phyloP scores from a whole-genome alignment of 1,139 yeast species.

The Zygotorulaspora mrakii region DNA sequence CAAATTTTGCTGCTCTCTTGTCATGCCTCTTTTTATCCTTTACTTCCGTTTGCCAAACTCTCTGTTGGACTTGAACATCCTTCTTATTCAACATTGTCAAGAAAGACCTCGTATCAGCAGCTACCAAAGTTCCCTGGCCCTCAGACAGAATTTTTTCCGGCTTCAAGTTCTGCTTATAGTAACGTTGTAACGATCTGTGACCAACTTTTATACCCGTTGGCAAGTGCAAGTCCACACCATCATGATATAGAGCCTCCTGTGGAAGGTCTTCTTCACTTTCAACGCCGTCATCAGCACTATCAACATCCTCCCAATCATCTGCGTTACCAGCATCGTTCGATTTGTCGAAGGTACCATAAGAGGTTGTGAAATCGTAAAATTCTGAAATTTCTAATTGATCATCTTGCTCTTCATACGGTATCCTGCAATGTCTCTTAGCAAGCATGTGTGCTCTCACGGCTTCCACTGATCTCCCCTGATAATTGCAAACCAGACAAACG shows the following conservation, averaged over 20 bases:
- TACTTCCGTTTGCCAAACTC: conserved; percentile 71
- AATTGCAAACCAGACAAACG: conserved; percentile 79
- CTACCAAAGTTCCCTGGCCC: conserved; percentile 91
- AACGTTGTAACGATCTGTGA: conserved; percentile 81
- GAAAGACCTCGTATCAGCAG: conserved; percentile 84
- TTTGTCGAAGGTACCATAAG: conserved; percentile 46
- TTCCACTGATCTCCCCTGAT: conserved; percentile 80
- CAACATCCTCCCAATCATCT: conserved; percentile 42
- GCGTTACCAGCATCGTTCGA: conserved; percentile 40
- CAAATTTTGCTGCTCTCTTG: conserved; percentile 73
- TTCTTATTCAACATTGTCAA: conserved; percentile 50
- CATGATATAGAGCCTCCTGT: conserved; percentile 48
- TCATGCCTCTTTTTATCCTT: conserved; percentile 65
- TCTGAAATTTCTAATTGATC: conserved; percentile 87
- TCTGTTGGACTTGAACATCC: conserved; percentile 60
- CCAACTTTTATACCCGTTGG: conserved; percentile 89
- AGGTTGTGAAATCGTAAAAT: conserved; percentile 78
- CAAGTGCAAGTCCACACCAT: conserved; percentile 74
- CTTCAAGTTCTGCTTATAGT: conserved; percentile 76
- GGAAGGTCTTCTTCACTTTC: conserved; percentile 49
- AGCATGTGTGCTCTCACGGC: conserved; percentile 92
- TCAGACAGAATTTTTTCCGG: conserved; percentile 73
- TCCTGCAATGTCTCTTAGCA: conserved; percentile 78
- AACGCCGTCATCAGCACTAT: conserved; percentile 47
- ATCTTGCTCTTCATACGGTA: conserved; percentile 83